A percentile compares a stretch with the other conserved stretches of the same genome.
phyloP scores from a whole-genome alignment of 1,284 basidiomycete genomes.

The Ustilago tritici region DNA sequence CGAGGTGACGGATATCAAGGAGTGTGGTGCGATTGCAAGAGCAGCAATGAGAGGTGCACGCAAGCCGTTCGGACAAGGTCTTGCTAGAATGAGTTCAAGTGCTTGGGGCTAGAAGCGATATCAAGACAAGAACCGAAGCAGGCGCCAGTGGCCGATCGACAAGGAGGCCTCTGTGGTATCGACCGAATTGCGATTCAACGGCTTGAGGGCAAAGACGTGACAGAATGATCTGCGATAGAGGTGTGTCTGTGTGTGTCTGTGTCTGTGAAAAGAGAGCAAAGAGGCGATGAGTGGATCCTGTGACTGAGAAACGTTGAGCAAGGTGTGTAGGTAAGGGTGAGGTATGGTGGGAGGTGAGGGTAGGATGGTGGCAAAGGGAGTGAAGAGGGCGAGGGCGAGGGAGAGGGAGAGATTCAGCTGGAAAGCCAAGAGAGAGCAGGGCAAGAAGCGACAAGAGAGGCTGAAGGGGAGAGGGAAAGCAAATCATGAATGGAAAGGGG shows the following conservation, averaged over 20 bases:
- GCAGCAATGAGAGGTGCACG: background rate
- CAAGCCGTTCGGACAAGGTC: background rate
- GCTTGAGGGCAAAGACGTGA: too few relatives aligned
- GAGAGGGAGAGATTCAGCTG: background rate
- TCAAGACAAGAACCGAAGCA: too few relatives aligned
- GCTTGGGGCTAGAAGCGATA: background rate
- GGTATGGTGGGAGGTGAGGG: conserved; percentile 2
- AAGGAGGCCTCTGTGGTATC: too few relatives aligned
- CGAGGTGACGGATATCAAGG: background rate
- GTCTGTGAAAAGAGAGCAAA: background rate
- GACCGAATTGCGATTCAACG: too few relatives aligned
- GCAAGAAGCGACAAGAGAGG: background rate
- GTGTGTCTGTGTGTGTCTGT: background rate
- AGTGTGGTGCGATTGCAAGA: background rate
- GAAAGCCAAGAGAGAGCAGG: background rate
- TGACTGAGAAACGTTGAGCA: background rate
- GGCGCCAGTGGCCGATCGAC: too few relatives aligned
- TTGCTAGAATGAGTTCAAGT: background rate
- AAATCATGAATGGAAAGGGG: too few relatives aligned
- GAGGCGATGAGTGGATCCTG: background rate
- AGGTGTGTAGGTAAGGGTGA: background rate
- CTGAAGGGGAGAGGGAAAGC: too few relatives aligned
- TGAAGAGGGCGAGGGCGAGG: too few relatives aligned
- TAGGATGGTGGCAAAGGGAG: background rate
- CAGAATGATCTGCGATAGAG: background rate